phyloP scores from a whole-genome alignment of 495 filamentous ascomycete genomes.

The Neohortaea acidophila region DNA sequence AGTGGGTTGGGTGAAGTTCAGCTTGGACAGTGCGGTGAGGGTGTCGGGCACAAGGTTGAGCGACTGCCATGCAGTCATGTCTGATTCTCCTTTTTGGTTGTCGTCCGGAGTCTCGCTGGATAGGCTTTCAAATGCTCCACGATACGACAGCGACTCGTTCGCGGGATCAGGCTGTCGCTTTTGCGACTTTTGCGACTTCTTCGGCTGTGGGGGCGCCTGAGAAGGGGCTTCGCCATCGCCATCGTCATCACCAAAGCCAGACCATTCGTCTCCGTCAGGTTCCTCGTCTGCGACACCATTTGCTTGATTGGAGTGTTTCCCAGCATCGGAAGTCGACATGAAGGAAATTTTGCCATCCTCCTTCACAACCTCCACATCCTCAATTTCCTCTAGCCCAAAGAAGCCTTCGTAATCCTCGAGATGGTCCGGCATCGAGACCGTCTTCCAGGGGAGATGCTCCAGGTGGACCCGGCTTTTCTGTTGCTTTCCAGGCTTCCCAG shows the following conservation, averaged over 20 bases:
- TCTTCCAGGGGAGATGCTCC: slow-evolving; percentile 65
- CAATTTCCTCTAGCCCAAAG: slow-evolving; percentile 83
- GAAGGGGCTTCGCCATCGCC: slow-evolving; percentile 1
- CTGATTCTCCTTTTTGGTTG: slow-evolving; percentile 26
- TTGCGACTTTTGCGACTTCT: no score
- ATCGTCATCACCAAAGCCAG: slow-evolving; percentile 37
- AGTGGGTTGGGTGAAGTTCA: slow-evolving; percentile 68
- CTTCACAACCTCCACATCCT: slow-evolving; percentile 67
- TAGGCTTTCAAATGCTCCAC: slow-evolving; percentile 2
- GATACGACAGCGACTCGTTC: background rate
- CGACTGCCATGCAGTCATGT: slow-evolving; percentile 60
- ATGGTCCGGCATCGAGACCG: slow-evolving; percentile 68
- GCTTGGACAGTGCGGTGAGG: slow-evolving; percentile 55
- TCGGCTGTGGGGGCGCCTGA: background rate
- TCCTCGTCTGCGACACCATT: background rate
- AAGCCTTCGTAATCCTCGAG: slow-evolving; percentile 90
- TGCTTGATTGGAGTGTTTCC: background rate
- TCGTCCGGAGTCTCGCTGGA: background rate
- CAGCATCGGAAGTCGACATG: slow-evolving; percentile 4
- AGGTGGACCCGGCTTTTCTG: background rate
- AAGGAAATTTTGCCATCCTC: slow-evolving; percentile 38
- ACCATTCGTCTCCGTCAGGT: slow-evolving; percentile 30
- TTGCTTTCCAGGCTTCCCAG: background rate
- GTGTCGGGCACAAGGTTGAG: slow-evolving; percentile 55
- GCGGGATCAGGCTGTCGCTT: background rate